Evolutionary conservation across 1,284 basidiomycete species (phyloP).

Genomic region (Termitomyces sp.): DNA sequence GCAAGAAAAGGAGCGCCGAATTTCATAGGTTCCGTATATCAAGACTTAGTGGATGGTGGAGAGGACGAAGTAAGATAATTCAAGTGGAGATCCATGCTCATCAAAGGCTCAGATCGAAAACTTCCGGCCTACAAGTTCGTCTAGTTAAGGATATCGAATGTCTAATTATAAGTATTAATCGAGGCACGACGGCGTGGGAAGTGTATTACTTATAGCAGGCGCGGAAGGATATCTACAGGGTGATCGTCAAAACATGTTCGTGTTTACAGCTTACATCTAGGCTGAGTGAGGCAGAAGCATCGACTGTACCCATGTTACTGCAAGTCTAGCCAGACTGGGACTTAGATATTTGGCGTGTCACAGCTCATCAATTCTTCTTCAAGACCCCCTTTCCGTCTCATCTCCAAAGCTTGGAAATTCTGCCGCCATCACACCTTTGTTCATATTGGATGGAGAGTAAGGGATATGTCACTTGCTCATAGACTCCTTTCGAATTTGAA

Average conservation of each 20-base stretch:
- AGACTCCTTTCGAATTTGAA: not conserved
- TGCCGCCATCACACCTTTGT: not conserved
- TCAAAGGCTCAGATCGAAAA: not conserved
- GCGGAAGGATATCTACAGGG: too few relatives aligned
- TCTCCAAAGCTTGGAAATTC: not conserved
- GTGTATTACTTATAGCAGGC: too few relatives aligned
- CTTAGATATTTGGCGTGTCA: not conserved
- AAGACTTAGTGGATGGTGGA: not conserved
- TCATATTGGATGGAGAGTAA: not conserved
- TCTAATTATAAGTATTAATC: not conserved
- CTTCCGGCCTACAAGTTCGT: not conserved
- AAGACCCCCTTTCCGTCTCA: not conserved
- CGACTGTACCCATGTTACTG: too few relatives aligned
- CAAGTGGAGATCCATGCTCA: not conserved
- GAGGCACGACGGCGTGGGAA: not conserved
- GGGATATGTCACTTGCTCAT: not conserved
- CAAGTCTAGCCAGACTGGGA: too few relatives aligned
- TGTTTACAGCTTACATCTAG: too few relatives aligned
- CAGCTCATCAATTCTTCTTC: not conserved
- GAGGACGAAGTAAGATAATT: not conserved
- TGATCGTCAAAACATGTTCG: too few relatives aligned
- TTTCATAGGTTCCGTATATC: not conserved
- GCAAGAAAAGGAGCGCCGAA: conserved; percentile 8
- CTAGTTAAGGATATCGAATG: not conserved
- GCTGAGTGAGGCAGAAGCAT: too few relatives aligned